phyloP scores from a whole-genome alignment of 441 rosid genomes.

The Jatropha podagrica region DNA sequence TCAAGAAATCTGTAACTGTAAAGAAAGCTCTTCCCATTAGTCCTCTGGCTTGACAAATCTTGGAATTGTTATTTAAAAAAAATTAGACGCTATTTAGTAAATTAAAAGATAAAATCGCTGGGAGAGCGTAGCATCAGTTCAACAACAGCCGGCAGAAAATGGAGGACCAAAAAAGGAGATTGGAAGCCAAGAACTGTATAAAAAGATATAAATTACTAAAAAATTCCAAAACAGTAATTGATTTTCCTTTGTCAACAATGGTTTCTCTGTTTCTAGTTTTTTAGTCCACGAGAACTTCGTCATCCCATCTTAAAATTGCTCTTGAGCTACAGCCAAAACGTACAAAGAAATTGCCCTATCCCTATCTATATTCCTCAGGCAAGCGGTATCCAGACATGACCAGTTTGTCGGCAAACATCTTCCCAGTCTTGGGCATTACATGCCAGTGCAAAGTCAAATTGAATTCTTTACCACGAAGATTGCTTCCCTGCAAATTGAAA shows the following conservation, averaged over 20 bases:
- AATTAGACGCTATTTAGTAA: not conserved
- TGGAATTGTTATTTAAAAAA: not conserved
- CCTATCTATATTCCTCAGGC: conserved; percentile 79
- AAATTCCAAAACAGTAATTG: conserved; percentile 12
- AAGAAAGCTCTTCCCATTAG: too few species aligned
- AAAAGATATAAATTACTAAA: not conserved
- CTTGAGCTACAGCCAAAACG: conserved; percentile 33
- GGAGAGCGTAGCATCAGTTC: too few species aligned
- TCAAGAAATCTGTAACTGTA: too few species aligned
- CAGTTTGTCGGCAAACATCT: conserved; percentile 82
- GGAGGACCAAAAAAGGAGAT: too few species aligned
- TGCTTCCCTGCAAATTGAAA: conserved; percentile 57
- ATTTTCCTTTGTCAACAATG: conserved; percentile 12
- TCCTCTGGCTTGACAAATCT: not conserved
- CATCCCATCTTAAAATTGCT: conserved; percentile 24
- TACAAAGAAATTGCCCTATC: conserved; percentile 3
- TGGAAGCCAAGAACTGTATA: not conserved
- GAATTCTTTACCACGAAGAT: conserved; percentile 88
- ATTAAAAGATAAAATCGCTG: too few species aligned
- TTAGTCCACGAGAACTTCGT: conserved; percentile 17
- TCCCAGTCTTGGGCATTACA: conserved; percentile 98
- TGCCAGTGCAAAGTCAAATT: conserved; percentile 98
- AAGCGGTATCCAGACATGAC: conserved; percentile 80
- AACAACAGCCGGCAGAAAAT: not conserved
- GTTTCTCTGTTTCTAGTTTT: conserved; percentile 23